These are phyloP conservation scores for Lactarius hatsudake DNA, from an alignment of 768 basidiomycete species.

Conservation along the genomic window DNA sequence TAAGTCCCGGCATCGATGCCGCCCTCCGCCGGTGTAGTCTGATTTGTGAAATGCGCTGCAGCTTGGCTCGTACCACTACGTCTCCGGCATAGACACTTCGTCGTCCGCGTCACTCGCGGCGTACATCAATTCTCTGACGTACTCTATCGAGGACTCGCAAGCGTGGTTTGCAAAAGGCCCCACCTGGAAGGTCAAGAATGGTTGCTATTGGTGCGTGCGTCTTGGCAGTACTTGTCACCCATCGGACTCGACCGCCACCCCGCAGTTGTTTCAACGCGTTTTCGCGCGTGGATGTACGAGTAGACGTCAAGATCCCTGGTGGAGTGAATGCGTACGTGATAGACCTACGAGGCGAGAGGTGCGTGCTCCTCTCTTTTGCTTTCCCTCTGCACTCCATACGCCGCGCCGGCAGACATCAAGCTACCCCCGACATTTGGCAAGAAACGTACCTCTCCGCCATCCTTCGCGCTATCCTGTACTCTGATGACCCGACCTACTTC, in stretches of 20 bases:
- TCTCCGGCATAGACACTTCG: slow-evolving; percentile 98
- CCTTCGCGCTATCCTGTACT: slow-evolving; percentile 88
- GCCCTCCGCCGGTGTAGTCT: slow-evolving; percentile 12
- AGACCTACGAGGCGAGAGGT: slow-evolving; percentile 93
- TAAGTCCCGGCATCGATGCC: slow-evolving; percentile 40
- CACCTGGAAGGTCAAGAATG: slow-evolving; percentile 88
- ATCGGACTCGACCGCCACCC: not conserved
- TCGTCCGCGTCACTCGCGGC: slow-evolving; percentile 97
- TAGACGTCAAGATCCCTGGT: slow-evolving; percentile 98
- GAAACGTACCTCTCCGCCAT: slow-evolving; percentile 95
- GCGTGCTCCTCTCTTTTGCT: slow-evolving; percentile 31
- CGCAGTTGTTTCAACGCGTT: slow-evolving; percentile 97
- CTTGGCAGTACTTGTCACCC: not conserved
- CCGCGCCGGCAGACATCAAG: slow-evolving; percentile 62
- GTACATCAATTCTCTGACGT: slow-evolving; percentile 98
- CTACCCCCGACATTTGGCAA: slow-evolving; percentile 92
- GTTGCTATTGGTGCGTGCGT: slow-evolving; percentile 79
- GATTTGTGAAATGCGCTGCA: slow-evolving; percentile 33
- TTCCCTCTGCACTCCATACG: not conserved
- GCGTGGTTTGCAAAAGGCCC: slow-evolving; percentile 90
- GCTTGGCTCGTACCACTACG: slow-evolving; percentile 96
- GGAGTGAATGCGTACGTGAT: slow-evolving; percentile 94
- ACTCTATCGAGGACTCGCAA: slow-evolving; percentile 84
- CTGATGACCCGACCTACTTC: slow-evolving; percentile 89
- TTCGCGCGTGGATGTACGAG: slow-evolving; percentile 91